phyloP scores from a whole-genome alignment of 441 rosid genomes.

The Heliophila coronopifolia region DNA sequence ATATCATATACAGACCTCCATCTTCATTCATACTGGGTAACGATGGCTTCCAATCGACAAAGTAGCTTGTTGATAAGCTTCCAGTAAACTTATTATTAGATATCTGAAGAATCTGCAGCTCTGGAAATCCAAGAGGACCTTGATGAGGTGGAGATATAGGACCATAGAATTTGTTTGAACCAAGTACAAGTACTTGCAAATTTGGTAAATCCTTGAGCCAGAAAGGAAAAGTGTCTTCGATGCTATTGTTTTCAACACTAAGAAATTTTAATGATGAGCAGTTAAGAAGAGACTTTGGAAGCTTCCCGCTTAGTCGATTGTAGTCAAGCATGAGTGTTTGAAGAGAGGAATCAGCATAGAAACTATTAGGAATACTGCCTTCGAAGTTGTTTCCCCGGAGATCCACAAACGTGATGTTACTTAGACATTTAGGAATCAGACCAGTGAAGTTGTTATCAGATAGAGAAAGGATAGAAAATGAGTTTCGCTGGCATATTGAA shows the following conservation, averaged over 20 bases:
- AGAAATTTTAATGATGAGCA: constrained; percentile 37
- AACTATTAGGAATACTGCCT: too few species aligned
- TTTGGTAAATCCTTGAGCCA: constrained; percentile 29
- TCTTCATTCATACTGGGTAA: background rate
- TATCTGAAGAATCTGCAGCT: constrained; percentile 56
- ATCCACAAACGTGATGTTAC: too few species aligned
- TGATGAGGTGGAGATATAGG: constrained; percentile 5
- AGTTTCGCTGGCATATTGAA: too few species aligned
- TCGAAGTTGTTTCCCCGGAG: too few species aligned
- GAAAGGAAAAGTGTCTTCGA: constrained; percentile 45
- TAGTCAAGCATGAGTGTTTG: too few species aligned
- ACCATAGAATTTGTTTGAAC: constrained; percentile 42
- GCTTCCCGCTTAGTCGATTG: too few species aligned
- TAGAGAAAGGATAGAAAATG: too few species aligned
- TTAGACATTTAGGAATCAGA: too few species aligned
- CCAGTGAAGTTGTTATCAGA: too few species aligned
- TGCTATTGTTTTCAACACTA: constrained; percentile 34
- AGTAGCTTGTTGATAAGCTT: background rate
- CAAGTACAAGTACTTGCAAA: constrained; percentile 39
- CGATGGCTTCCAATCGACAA: constrained; percentile 38
- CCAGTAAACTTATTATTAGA: constrained; percentile 14
- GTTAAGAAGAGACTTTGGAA: too few species aligned
- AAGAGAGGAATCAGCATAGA: too few species aligned
- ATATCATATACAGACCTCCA: constrained; percentile 6
- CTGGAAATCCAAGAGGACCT: constrained; percentile 21